Percentiles rank a stretch among this genome's conserved stretches.
Conservation (phyloP, 75 land plant species). For the Pinus taeda region DNA sequence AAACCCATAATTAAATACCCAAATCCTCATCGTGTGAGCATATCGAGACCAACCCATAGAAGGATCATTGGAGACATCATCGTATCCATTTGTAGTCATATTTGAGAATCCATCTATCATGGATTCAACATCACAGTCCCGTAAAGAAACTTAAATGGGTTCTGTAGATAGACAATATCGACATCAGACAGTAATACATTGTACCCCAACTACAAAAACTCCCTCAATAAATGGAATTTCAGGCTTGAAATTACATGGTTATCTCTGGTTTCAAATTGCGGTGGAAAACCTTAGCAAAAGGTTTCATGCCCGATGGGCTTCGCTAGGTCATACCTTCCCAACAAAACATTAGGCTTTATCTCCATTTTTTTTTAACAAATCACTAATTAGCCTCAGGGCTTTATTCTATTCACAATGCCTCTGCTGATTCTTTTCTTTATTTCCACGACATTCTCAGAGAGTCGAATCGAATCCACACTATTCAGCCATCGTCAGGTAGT, state of each 20-base stretch:
- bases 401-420: too few species aligned
- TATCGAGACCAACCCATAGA: constrained; percentile 96
- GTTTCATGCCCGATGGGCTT: too few species aligned
- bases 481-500: too few species aligned
- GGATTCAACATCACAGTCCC: constrained; percentile 97
- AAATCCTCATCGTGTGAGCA: constrained; percentile 98
- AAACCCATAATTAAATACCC: constrained; percentile 98
- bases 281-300: too few species aligned
- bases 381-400: too few species aligned
- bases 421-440: too few species aligned
- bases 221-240: constrained; percentile 77
- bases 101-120: constrained; percentile 93
- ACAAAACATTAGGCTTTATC: too few species aligned
- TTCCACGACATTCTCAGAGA: too few species aligned
- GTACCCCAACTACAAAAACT: constrained; percentile 94
- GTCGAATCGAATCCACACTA: too few species aligned
- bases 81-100: constrained; percentile 83
- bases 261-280: constrained; percentile 17
- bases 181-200: constrained; percentile 93
- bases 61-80: constrained; percentile 94
- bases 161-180: constrained; percentile 91
- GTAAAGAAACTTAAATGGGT: constrained; percentile 82
- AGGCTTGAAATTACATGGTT: constrained; percentile 83
- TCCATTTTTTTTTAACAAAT: too few species aligned
- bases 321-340: too few species aligned